Evolutionary conservation across 352 stramenopile genomes (phyloP).

Genomic region (Pythium biforme): DNA sequence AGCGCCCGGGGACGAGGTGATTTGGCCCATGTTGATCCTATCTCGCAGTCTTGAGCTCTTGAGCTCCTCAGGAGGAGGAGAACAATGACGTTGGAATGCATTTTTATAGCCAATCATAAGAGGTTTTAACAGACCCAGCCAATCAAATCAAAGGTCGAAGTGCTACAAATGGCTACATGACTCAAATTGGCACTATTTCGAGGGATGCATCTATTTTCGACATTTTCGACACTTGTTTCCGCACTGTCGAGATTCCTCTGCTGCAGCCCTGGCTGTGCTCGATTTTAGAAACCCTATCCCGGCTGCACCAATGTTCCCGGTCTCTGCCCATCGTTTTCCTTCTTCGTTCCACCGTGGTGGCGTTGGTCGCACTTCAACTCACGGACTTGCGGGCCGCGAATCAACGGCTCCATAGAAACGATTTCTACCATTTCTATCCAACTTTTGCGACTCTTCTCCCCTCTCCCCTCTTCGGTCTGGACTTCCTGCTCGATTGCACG

Average conservation of each 20-base stretch:
- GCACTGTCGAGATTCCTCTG: conserved; percentile 19
- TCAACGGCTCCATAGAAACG: conserved; percentile 27
- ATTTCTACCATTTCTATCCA: conserved; percentile 19
- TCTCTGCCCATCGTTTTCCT: conserved; percentile 8
- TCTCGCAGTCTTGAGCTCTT: no score
- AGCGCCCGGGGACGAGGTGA: conserved; percentile 12
- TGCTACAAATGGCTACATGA: conserved; percentile 8
- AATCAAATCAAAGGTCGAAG: not conserved
- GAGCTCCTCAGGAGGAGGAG: no score
- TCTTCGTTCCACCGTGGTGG: conserved; percentile 2
- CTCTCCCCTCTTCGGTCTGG: conserved; percentile 4
- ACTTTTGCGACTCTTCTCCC: not conserved
- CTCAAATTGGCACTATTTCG: conserved; percentile 1
- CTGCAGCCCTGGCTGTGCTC: not conserved
- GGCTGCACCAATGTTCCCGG: not conserved
- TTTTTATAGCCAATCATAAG: conserved; percentile 12
- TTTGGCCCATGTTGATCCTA: conserved; percentile 21
- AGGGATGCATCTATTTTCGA: conserved; percentile 2
- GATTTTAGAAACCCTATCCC: conserved; percentile 14
- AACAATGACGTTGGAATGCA: not conserved
- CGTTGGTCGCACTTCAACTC: conserved; percentile 20
- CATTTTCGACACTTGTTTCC: conserved; percentile 7
- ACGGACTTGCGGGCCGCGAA: not conserved
- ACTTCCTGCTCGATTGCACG: conserved; percentile 9
- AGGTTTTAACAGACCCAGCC: not conserved